Evolutionary conservation across 192 early-diverging fungal species (phyloP).

Genomic region (Podila epicladia): DNA sequence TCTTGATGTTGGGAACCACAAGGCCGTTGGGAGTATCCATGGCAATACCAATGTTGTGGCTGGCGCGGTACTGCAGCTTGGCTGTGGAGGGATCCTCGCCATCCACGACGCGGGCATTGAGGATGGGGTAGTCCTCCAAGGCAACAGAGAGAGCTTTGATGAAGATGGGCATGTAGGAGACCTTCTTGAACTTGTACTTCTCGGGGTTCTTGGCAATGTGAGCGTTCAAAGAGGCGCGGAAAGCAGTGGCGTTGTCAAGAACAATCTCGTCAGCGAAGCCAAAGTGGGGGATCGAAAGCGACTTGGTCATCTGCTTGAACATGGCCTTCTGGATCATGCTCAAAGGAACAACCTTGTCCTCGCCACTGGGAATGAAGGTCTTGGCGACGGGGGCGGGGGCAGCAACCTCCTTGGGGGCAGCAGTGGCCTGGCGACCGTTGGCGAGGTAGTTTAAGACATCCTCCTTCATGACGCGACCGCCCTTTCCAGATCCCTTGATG

Average conservation of each 20-base stretch:
- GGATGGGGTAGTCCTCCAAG: slow-evolving; percentile 81
- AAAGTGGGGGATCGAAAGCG: slow-evolving; percentile 94
- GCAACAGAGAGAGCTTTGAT: slow-evolving; percentile 91
- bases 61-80: slow-evolving; percentile 75
- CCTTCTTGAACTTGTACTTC: slow-evolving; percentile 70
- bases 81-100: slow-evolving; percentile 56
- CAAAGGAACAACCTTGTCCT: slow-evolving; percentile 73
- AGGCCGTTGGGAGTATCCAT: slow-evolving; percentile 98
- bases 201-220: slow-evolving; percentile 60
- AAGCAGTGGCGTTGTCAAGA: slow-evolving; percentile 72
- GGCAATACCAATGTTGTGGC: slow-evolving; percentile 94
- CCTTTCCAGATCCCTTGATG: slow-evolving; percentile 85
- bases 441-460: slow-evolving; percentile 77
- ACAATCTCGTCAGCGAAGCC: slow-evolving; percentile 92
- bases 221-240: slow-evolving; percentile 74
- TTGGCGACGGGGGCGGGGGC: slow-evolving; percentile 35
- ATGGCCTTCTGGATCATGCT: slow-evolving; percentile 94
- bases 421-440: slow-evolving; percentile 40
- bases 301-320: slow-evolving; percentile 96
- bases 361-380: slow-evolving; percentile 33
- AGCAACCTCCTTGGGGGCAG: slow-evolving; percentile 25
- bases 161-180: slow-evolving; percentile 96
- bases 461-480: slow-evolving; percentile 91
- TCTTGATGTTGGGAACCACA: slow-evolving; percentile 94
- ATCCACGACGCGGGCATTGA: slow-evolving; percentile 79